Percentiles rank a stretch among this genome's conserved stretches.
phyloP scores from a whole-genome alignment of 139 green algal species.

The Micractinium sp. region DNA sequence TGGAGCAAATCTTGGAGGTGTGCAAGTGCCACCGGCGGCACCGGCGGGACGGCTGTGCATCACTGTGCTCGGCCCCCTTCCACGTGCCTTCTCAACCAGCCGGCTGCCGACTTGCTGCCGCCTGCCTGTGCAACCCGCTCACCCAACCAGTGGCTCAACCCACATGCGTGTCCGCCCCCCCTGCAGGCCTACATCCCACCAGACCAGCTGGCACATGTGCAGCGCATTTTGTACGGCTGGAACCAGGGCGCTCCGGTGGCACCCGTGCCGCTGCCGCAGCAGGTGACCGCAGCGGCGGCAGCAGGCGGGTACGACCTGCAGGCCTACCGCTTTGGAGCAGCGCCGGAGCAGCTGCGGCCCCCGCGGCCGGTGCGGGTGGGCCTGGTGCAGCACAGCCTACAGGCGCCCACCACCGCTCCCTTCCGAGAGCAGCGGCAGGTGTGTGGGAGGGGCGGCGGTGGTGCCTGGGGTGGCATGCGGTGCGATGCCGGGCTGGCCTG shows the following conservation, averaged over 20 bases:
- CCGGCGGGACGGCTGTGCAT: no score
- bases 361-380: constrained; percentile 82
- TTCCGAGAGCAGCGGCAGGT: constrained; percentile 80
- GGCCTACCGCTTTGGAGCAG: constrained; percentile 79
- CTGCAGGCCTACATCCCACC: constrained; percentile 55
- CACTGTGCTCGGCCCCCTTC: no score
- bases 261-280: constrained; percentile 35
- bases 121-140: no score
- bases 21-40: no score
- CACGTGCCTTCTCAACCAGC: no score
- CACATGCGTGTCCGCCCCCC: no score
- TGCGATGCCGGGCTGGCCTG: no score
- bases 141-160: no score
- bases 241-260: constrained; percentile 73
- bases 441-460: no score
- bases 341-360: constrained; percentile 79
- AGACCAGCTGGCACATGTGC: constrained; percentile 73
- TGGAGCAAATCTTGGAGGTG: no score
- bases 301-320: constrained; percentile 46
- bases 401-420: constrained; percentile 80
- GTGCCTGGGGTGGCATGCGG: no score
- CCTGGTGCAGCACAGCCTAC: constrained; percentile 89
- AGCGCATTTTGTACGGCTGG: constrained; percentile 77
- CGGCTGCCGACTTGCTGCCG: no score
- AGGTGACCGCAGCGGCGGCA: neutral